These are phyloP conservation scores for Cladorrhinum samala DNA, from an alignment of 495 filamentous ascomycete genomes.

Conservation along the genomic window DNA sequence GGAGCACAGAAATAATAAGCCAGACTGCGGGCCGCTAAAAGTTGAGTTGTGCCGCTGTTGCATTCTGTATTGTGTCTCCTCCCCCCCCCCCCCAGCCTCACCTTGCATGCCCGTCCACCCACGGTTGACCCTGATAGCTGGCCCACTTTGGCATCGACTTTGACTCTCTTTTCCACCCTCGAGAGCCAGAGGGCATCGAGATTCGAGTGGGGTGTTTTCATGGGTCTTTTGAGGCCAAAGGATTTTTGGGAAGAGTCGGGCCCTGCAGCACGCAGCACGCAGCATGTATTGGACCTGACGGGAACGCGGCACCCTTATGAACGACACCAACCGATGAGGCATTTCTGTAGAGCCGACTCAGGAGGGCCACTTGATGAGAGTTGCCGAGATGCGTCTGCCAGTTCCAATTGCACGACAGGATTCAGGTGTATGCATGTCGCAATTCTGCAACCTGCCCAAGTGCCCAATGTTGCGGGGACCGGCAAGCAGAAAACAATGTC, in stretches of 20 bases:
- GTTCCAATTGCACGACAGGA: constrained; percentile 16
- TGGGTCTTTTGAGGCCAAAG: not conserved
- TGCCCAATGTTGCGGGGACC: constrained; percentile 16
- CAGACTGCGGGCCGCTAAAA: constrained; percentile 10
- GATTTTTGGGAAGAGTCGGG: not conserved
- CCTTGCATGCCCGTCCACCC: constrained; percentile 11
- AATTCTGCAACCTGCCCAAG: constrained; percentile 22
- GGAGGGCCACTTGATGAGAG: constrained; percentile 8
- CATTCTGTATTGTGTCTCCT: constrained; percentile 17
- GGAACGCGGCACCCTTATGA: not conserved
- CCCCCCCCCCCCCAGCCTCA: constrained; percentile 11
- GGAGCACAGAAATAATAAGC: constrained; percentile 5
- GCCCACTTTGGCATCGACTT: not conserved
- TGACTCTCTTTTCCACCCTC: too few relatives aligned
- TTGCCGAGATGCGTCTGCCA: constrained; percentile 5
- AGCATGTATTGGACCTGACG: not conserved
- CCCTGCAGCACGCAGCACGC: not conserved
- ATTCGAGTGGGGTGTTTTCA: not conserved
- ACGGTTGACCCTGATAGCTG: not conserved
- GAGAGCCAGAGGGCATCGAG: too few relatives aligned
- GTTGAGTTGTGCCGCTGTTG: constrained; percentile 21
- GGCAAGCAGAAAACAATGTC: too few relatives aligned
- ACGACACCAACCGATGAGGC: constrained; percentile 9
- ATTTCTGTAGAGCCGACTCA: constrained; percentile 16
- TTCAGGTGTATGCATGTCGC: constrained; percentile 20